phyloP scores from a whole-genome alignment of 2,329 filamentous ascomycete species.

The Trichoderma afroharzianum region DNA sequence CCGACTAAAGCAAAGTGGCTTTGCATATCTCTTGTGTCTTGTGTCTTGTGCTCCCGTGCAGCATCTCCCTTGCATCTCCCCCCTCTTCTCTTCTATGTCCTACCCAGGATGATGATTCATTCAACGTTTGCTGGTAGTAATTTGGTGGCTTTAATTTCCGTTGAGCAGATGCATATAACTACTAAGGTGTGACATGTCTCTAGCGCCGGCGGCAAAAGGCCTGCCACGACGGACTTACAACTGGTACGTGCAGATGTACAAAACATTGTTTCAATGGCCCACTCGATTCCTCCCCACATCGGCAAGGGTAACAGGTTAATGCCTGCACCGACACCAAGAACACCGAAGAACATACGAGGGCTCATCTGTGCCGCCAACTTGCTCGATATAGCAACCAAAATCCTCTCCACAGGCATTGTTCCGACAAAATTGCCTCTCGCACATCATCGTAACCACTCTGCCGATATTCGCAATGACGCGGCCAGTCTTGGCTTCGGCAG shows the following conservation, averaged over 20 bases:
- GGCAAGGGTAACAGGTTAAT: not conserved
- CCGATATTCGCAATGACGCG: not conserved
- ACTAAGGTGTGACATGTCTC: constrained; percentile 25
- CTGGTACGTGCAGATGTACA: not conserved
- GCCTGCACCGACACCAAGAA: constrained; percentile 3
- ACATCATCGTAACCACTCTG: not conserved
- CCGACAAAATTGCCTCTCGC: not conserved
- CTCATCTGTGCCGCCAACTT: not conserved
- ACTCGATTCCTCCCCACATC: not conserved
- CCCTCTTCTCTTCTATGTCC: not conserved
- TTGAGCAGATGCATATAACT: not conserved
- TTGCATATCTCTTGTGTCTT: not conserved
- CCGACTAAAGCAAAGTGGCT: constrained; percentile 13
- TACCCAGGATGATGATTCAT: not conserved
- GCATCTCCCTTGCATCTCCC: not conserved
- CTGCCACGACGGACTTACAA: constrained; percentile 21
- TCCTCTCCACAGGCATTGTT: not conserved
- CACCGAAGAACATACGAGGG: constrained; percentile 9
- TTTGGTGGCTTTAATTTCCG: not conserved
- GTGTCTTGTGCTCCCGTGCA: not conserved
- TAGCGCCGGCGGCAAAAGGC: constrained; percentile 31
- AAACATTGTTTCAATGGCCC: not conserved
- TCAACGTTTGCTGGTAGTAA: not conserved
- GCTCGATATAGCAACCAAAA: constrained; percentile 5
- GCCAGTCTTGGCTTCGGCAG: not conserved